These are phyloP conservation scores for Sherardia arvensis DNA, from an alignment of 257 asterid genomes.

Conservation along the genomic window DNA sequence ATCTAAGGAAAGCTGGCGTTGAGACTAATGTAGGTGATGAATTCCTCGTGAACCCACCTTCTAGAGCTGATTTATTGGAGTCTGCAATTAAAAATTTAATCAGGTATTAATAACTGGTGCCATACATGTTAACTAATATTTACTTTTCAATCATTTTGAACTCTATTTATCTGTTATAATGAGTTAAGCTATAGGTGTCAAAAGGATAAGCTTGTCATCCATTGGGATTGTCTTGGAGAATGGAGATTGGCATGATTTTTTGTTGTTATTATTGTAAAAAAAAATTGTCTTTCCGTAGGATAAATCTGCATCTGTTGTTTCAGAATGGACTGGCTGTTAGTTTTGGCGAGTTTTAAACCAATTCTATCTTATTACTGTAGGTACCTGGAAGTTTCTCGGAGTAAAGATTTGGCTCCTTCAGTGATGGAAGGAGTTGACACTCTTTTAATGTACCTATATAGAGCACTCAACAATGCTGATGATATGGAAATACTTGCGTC, in stretches of 20 bases:
- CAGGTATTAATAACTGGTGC: slow-evolving; percentile 39
- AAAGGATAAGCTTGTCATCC: not conserved
- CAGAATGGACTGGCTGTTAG: not conserved
- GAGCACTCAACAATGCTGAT: slow-evolving; percentile 66
- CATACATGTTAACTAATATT: not conserved
- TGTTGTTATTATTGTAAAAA: no score
- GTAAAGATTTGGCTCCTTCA: slow-evolving; percentile 49
- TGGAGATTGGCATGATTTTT: not conserved
- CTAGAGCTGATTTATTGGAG: slow-evolving; percentile 72
- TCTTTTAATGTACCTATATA: slow-evolving; percentile 77
- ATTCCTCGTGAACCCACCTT: slow-evolving; percentile 75
- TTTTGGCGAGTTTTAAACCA: not conserved
- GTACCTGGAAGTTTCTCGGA: slow-evolving; percentile 70
- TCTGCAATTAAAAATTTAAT: slow-evolving; percentile 73
- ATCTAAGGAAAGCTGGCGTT: slow-evolving; percentile 86
- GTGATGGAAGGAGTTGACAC: slow-evolving; percentile 96
- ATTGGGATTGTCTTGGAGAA: no score
- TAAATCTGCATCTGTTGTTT: not conserved
- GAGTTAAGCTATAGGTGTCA: no score
- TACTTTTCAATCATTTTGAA: not conserved
- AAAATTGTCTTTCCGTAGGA: not conserved
- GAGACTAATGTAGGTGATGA: slow-evolving; percentile 66
- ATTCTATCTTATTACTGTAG: slow-evolving; percentile 29
- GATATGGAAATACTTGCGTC: slow-evolving; percentile 95
- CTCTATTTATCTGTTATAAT: slow-evolving; percentile 8